Evolutionary conservation across 2,329 filamentous ascomycete genomes (phyloP).

Genomic region (Ascochyta viciae-villosae): DNA sequence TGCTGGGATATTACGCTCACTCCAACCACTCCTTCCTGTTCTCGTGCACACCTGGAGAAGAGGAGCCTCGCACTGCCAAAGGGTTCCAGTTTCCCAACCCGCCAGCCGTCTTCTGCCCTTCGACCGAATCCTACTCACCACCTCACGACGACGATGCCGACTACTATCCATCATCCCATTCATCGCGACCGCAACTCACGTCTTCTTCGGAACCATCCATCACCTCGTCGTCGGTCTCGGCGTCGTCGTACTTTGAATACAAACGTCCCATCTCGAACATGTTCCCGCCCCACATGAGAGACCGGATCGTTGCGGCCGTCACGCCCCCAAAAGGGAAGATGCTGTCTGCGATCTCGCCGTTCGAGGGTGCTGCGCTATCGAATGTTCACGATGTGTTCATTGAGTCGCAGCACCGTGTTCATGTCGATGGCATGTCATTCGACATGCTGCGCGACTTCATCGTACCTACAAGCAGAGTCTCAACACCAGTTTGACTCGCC

Average conservation of each 20-base stretch:
- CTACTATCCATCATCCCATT: constrained; percentile 34
- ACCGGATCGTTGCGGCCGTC: constrained; percentile 42
- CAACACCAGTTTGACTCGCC: constrained; percentile 34
- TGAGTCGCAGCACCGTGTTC: constrained; percentile 42
- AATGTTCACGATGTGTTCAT: constrained; percentile 43
- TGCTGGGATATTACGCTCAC: constrained; percentile 41
- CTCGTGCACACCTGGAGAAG: constrained; percentile 37
- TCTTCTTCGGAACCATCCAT: constrained; percentile 44
- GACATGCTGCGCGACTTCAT: constrained; percentile 43
- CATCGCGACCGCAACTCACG: constrained; percentile 36
- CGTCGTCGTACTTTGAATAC: constrained; percentile 45
- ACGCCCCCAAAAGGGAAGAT: constrained; percentile 36
- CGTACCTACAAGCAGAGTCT: constrained; percentile 26
- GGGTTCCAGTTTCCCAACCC: constrained; percentile 31
- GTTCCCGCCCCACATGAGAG: constrained; percentile 32
- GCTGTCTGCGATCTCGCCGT: constrained; percentile 43
- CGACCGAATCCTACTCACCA: constrained; percentile 15
- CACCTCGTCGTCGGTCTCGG: constrained; percentile 35
- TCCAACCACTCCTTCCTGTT: constrained; percentile 41
- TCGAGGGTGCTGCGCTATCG: constrained; percentile 37
- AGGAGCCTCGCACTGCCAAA: constrained; percentile 30
- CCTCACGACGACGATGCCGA: constrained; percentile 19
- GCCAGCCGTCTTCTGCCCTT: constrained; percentile 20
- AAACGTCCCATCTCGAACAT: constrained; percentile 30
- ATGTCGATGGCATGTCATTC: constrained; percentile 46